phyloP scores from a whole-genome alignment of 2,329 filamentous ascomycete species.

The Blastomyces silverae region DNA sequence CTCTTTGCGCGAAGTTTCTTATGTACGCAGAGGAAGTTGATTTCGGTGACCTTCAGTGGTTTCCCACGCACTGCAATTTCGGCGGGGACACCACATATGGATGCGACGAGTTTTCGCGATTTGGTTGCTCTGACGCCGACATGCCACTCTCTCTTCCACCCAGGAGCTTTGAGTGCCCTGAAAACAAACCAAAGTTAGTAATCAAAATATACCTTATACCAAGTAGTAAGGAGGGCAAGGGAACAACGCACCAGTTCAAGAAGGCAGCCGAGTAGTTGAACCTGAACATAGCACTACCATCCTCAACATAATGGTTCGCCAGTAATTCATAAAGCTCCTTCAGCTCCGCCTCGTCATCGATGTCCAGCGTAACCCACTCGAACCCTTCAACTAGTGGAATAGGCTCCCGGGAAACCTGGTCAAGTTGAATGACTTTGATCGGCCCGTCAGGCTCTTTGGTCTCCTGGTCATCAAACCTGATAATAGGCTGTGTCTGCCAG shows the following conservation, averaged over 20 bases:
- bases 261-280: constrained; percentile 92
- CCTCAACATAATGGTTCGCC: constrained; percentile 93
- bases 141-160: constrained; percentile 92
- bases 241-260: constrained; percentile 64
- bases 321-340: constrained; percentile 88
- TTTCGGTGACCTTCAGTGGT: constrained; percentile 72
- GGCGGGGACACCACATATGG: constrained; percentile 89
- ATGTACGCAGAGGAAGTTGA: constrained; percentile 97
- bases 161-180: constrained; percentile 89
- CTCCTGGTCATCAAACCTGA: constrained; percentile 60
- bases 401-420: constrained; percentile 71
- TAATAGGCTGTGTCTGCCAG: constrained; percentile 95
- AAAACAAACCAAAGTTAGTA: not conserved
- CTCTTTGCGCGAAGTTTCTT: constrained; percentile 95
- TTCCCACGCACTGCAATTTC: constrained; percentile 72
- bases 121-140: constrained; percentile 80
- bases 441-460: constrained; percentile 63
- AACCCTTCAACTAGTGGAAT: constrained; percentile 72
- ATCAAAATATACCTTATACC: not conserved
- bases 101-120: constrained; percentile 83
- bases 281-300: constrained; percentile 92
- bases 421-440: constrained; percentile 70
- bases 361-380: constrained; percentile 88
- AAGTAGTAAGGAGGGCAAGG: not conserved
- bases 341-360: constrained; percentile 68